Base-by-base conservation (phyloP, 352 stramenopile species). In the Phytophthora vignae region DNA sequence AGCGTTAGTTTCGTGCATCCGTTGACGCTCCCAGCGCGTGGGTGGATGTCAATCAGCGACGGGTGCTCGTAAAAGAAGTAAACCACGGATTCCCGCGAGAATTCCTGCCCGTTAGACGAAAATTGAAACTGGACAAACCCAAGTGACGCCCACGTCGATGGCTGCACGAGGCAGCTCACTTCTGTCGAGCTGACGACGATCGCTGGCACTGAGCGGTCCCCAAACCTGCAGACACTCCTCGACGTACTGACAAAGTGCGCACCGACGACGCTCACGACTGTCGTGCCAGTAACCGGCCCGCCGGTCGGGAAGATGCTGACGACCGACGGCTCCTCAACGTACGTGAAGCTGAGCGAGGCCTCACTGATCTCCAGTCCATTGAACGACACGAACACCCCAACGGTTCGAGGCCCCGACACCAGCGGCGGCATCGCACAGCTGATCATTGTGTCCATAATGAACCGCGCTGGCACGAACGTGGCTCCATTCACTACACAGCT, bases 51-150 rank as follows among this genome's bases (percentile, higher is more conserved):
- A 60, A 79, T 60, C 4, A 59, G 15, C 3, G 49, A 49, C 3
- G 68, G 67, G 10, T 68, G 53, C 7, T 77, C 48, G 48, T 84
- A 88, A 42, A 85, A 77, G 27, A 71, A 46, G 22, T 83, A 88
- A 1, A 44, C 31, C 0, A 83, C 6, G 0, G n/a, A 55, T 55
- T 78, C 65, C 17, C 46, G 29, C 1, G 73, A 76, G 57, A 67
- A 64, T 10, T 81, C 78, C 31, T 84, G 80, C 3, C 73, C 76
- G 59, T 85, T 85, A 0, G 65, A 76, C 3, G 80, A 85, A 55
- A 83, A 81, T 49, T 33, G 42, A 33, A 88, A 62, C 0, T n/a
- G 3, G 3, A 56, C 33, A 8, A 6, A 17, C 6, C 73, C 73
- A 33, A 55, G 25, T 7, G 44, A 40, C 17, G 57, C 2, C 71